Conservation (phyloP, 78 protist genomes). For the Creolimax fragrantissima region DNA sequence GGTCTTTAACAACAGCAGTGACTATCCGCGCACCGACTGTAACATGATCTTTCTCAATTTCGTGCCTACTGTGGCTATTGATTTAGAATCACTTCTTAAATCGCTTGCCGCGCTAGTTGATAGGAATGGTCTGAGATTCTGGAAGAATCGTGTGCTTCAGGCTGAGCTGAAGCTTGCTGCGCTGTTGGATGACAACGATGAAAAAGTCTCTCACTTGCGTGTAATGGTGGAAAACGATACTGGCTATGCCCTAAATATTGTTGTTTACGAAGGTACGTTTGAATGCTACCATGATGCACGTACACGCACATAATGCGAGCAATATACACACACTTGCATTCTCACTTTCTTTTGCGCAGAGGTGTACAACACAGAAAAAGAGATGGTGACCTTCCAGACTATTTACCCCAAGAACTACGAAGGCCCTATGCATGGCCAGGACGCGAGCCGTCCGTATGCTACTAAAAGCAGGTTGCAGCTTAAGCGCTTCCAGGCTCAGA, state of each 20-base stretch:
- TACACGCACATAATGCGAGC: too few relatives aligned
- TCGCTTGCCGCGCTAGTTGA: constrained; percentile 23
- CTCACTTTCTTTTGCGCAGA: neutral
- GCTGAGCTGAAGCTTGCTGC: constrained; percentile 65
- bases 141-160: constrained; percentile 58
- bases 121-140: constrained; percentile 56
- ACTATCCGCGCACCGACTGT: constrained; percentile 33
- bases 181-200: neutral
- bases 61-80: constrained; percentile 40
- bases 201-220: constrained; percentile 32
- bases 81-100: neutral
- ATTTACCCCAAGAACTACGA: neutral
- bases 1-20: neutral
- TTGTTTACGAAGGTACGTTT: constrained; percentile 46
- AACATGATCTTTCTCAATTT: constrained; percentile 77
- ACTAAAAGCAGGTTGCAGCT: neutral
- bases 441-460: neutral
- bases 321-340: too few relatives aligned
- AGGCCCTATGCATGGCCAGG: constrained; percentile 47
- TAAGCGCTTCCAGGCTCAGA: neutral
- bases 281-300: too few relatives aligned
- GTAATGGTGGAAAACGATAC: constrained; percentile 49
- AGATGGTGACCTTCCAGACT: neutral
- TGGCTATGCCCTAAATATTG: constrained; percentile 51
- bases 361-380: neutral